Evolutionary conservation across 208 protist genomes (phyloP).

Genomic region (Crithidia expoeki): DNA sequence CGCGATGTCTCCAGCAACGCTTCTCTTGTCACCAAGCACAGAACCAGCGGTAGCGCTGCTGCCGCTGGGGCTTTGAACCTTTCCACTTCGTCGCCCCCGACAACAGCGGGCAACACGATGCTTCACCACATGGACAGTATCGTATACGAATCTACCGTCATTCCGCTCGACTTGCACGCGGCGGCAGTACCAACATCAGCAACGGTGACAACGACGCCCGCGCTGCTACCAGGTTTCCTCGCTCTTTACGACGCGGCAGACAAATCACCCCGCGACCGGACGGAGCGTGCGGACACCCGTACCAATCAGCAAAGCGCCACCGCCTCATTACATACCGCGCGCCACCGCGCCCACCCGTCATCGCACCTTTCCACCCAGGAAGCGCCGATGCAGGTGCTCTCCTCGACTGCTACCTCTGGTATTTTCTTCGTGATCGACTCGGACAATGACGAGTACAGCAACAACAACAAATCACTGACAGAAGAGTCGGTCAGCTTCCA

Average conservation of each 20-base stretch:
- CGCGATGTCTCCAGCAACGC: background rate
- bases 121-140: background rate
- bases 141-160: background rate
- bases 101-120: background rate
- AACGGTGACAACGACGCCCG: background rate
- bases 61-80: no score
- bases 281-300: background rate
- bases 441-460: background rate
- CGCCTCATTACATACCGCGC: background rate
- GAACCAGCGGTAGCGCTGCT: no score
- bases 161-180: background rate
- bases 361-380: background rate
- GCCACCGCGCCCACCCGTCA: background rate
- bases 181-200: background rate
- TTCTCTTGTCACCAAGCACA: background rate
- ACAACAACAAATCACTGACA: background rate
- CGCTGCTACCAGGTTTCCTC: conserved; percentile 5
- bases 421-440: conserved; percentile 8
- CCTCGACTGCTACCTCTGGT: background rate
- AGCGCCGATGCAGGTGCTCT: background rate
- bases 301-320: background rate
- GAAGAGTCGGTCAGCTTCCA: conserved; percentile 10
- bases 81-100: background rate
- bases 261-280: background rate
- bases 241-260: background rate